A percentile compares a stretch with the other conserved stretches of the same genome.
Conservation (phyloP, 352 stramenopile genomes). For the Pythium myriotylum region DNA sequence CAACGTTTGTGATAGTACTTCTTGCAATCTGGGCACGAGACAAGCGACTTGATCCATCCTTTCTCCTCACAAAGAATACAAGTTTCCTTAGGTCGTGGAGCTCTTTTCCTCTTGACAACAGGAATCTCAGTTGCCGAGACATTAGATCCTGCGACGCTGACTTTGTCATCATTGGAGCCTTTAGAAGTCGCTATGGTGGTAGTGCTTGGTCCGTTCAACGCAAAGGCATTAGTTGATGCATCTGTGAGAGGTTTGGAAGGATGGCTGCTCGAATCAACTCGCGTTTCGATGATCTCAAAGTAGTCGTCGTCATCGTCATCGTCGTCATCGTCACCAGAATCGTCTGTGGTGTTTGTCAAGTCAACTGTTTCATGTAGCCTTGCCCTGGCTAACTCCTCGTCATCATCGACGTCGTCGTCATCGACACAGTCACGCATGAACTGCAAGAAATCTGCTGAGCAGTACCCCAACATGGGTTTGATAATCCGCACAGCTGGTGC, state of each 20-base stretch:
- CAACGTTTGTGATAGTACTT: slow-evolving; percentile 80
- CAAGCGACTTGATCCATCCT: slow-evolving; percentile 35
- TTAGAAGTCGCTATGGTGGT: not conserved
- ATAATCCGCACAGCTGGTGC: slow-evolving; percentile 5
- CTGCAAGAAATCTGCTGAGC: slow-evolving; percentile 15
- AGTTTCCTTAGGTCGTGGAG: slow-evolving; percentile 39
- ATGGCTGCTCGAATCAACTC: not conserved
- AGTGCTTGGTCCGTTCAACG: not conserved
- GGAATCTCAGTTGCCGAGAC: not conserved
- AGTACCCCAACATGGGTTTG: slow-evolving; percentile 21
- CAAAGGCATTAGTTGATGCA: not conserved
- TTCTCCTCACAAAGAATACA: slow-evolving; percentile 67
- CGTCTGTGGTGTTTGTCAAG: slow-evolving; percentile 61
- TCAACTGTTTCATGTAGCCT: slow-evolving; percentile 64
- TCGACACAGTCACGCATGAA: slow-evolving; percentile 30
- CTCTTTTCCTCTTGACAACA: slow-evolving; percentile 28
- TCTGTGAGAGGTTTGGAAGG: too few relatives aligned
- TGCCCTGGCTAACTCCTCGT: slow-evolving; percentile 43
- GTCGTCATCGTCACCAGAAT: slow-evolving; percentile 44
- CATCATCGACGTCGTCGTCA: slow-evolving; percentile 35
- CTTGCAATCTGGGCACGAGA: slow-evolving; percentile 47
- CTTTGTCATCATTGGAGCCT: not conserved
- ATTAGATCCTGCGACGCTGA: not conserved
- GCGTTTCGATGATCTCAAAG: slow-evolving; percentile 8
- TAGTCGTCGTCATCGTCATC: slow-evolving; percentile 32